Base-by-base conservation (phyloP, 2,329 filamentous ascomycete genomes). In the Colletotrichum salicis region DNA sequence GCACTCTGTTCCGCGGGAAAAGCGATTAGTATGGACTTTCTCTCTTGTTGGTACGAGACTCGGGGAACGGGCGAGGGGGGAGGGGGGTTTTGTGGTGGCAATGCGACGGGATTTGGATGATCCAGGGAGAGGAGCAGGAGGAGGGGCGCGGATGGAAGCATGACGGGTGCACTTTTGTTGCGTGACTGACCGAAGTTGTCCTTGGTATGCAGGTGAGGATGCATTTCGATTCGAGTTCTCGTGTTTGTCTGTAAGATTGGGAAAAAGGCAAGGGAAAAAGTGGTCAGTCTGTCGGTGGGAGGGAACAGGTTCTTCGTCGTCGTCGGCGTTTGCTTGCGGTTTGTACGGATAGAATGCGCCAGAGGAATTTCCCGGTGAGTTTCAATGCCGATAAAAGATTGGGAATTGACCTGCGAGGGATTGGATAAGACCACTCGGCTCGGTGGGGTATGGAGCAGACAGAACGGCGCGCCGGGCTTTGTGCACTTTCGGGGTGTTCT, bases 121-220 rank as follows among this genome's bases (percentile, higher is more conserved):
- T 15, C 65, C 35, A 62, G 51, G 24, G n/a, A 19, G 31, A 33
- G 27, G 73, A 72, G 45, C 48, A 41, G 13, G 13, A 15, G 37
- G 37, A 41, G 37, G 13, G 37, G 37, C 37, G 37, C 37, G 37
- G 37, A 55, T 27, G 24, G 64, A 64, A 71, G 29, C 31, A 10
- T 19, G 27, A 29, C 29, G 27, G n/a, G 33, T 37, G 57, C 31
- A 37, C 27, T 29, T 41, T 19, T 41, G 10, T 10, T 22, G 54
- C 27, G 22, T 29, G 13, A 48, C 79, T 56, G 88, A 97, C 96
- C 95, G 76, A 90, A 87, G 77, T 97, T 97, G 80, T 97, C 92
- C 81, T 96, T 94, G 33, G 94, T 97, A 80, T 98, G 95, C 2
- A 99, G 86, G 85, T 98, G 96, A 66, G 96, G 97, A 94, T 99